These are phyloP conservation scores for Primulina tabacum DNA, from an alignment of 257 asterid genomes.

Conservation along the genomic window DNA sequence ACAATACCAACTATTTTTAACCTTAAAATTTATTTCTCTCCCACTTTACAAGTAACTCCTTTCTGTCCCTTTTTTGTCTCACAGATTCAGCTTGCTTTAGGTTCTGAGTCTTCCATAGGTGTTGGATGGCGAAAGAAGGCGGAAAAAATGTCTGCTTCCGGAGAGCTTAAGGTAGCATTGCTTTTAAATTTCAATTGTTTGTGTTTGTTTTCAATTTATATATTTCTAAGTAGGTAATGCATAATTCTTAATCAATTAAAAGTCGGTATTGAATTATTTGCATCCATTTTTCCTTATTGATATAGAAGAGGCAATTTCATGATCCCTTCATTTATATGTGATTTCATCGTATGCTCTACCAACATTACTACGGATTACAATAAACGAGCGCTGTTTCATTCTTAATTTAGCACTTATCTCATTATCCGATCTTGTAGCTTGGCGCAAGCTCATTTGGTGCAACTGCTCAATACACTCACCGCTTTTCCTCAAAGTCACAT, in stretches of 20 bases:
- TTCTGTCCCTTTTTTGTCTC: slow-evolving; percentile 13
- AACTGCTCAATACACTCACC: slow-evolving; percentile 67
- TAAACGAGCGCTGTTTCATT: background rate
- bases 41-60: slow-evolving; percentile 6
- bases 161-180: slow-evolving; percentile 75
- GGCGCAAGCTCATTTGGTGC: slow-evolving; percentile 79
- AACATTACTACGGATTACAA: slow-evolving; percentile 8
- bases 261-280: slow-evolving; percentile 17
- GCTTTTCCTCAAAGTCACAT: slow-evolving; percentile 83
- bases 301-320: background rate
- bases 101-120: slow-evolving; percentile 75
- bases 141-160: slow-evolving; percentile 73
- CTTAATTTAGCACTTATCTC: slow-evolving; percentile 5
- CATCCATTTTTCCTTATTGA: background rate
- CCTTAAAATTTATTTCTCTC: slow-evolving; percentile 6
- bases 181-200: slow-evolving; percentile 9
- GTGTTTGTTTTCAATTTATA: background rate
- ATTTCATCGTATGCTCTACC: background rate
- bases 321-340: background rate
- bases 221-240: slow-evolving; percentile 12
- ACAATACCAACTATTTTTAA: background rate
- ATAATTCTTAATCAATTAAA: slow-evolving; percentile 3
- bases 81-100: slow-evolving; percentile 88
- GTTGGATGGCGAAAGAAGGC: slow-evolving; percentile 93
- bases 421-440: slow-evolving; percentile 44